Evolutionary conservation across 2,329 filamentous ascomycete genomes (phyloP), one percentile per base, ranked within the genome.

Genomic region (Stachybotrys elegans): DNA sequence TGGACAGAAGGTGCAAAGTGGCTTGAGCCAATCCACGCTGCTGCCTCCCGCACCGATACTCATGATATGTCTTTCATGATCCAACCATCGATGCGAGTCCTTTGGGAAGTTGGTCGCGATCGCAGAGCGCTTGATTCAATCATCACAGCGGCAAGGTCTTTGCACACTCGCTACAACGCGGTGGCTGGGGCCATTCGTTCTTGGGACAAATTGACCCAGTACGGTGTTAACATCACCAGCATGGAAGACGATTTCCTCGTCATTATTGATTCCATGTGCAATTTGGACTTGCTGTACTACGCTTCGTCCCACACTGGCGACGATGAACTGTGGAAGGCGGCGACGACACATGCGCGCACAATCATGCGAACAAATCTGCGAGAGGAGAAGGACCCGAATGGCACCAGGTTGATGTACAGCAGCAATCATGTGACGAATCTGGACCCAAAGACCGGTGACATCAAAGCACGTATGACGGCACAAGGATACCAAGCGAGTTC

Each of bases 61-160:
- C 75, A 78, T 43, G 75, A 78, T 40, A 67, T 79, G 59, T 72
- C 70, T 0, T 78, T 78, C 49, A 76, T 78, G 50, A 70, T 78
- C 4, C 66, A 72, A 19, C 73, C 73, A 0, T 69, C 69, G 2
- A 59, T 75, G 42, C 70, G 69, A 29, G 67, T 68, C 13, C 63
- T 70, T 4, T 78, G 72, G 69, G 70, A 75, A 29, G 57, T 75
- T 6, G 62, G 65, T 0, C 61, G 63, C 0, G 66, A 71, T 34
- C 38, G 48, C 3, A 44, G 59, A 19, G 70, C 68, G 21, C 50
- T 72, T 1, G 52, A 66, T 1, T 62, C 63, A 11, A 60, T 76
- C 6, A 48, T 71, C 2, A 66, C 63, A 5, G 73, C 73, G 1
- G 73, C 73, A 0, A 56, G 63, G 21, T 67, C 66, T 4, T 61